Percentiles rank a stretch among this genome's conserved stretches.
Evolutionary conservation across 495 filamentous ascomycete species (phyloP).

Genomic region (Neurospora tetraspora): DNA sequence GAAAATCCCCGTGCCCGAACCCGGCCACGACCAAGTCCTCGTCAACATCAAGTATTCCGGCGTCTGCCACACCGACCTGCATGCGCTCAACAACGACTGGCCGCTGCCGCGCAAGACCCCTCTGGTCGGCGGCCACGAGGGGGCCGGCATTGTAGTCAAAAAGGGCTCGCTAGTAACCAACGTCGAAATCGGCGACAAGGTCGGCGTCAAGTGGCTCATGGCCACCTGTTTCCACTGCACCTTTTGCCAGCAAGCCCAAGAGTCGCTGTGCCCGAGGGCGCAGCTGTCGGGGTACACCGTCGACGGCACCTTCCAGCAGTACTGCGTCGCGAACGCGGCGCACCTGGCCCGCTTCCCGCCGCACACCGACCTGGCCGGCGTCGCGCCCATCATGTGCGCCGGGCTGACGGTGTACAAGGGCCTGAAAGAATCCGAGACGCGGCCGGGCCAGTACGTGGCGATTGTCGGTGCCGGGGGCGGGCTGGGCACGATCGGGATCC

Average conservation of each 20-base stretch:
- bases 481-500: slow-evolving; percentile 63
- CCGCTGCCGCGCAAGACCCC: slow-evolving; percentile 67
- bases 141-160: slow-evolving; percentile 73
- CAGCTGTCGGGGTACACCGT: slow-evolving; percentile 77
- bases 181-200: slow-evolving; percentile 66
- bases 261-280: slow-evolving; percentile 63
- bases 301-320: slow-evolving; percentile 86
- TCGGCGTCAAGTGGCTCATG: slow-evolving; percentile 85
- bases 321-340: slow-evolving; percentile 69
- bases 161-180: slow-evolving; percentile 59
- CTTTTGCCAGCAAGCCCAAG: slow-evolving; percentile 56
- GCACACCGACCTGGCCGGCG: slow-evolving; percentile 57
- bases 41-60: slow-evolving; percentile 82
- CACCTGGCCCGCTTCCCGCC: slow-evolving; percentile 70
- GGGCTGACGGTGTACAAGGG: slow-evolving; percentile 87
- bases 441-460: slow-evolving; percentile 64
- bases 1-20: slow-evolving; percentile 64
- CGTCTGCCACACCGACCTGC: slow-evolving; percentile 82
- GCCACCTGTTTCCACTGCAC: slow-evolving; percentile 65
- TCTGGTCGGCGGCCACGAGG: slow-evolving; percentile 85
- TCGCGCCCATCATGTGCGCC: slow-evolving; percentile 75
- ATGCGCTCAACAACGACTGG: slow-evolving; percentile 81
- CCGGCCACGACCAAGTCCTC: slow-evolving; percentile 73
- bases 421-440: slow-evolving; percentile 61
- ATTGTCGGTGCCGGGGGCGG: slow-evolving; percentile 81